Evolutionary conservation across 2,329 filamentous ascomycete species (phyloP).

Genomic region (Cladosporium sphaerospermum): DNA sequence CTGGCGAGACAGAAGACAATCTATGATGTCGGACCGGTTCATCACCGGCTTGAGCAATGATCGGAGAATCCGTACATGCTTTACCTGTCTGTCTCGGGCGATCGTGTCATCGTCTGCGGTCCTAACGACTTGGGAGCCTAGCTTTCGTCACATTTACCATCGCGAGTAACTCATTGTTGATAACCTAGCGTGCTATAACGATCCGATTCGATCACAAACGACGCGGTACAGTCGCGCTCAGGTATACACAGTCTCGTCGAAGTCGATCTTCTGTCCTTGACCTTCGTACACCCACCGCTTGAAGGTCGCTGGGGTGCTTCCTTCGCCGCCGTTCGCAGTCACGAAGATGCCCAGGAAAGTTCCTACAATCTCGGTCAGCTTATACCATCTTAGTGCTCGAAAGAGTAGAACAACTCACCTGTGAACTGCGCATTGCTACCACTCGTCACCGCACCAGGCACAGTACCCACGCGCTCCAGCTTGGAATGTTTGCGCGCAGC

Average conservation of each 20-base stretch:
- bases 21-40: no score
- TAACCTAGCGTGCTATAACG: no score
- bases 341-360: conserved; percentile 8
- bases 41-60: no score
- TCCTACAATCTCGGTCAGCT: not conserved
- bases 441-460: not conserved
- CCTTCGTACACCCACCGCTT: conserved; percentile 11
- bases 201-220: no score
- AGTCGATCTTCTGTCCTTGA: conserved; percentile 11
- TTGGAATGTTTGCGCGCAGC: not conserved
- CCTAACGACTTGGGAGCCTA: no score
- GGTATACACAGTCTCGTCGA: conserved; percentile 2
- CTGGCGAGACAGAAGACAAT: no score
- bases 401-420: not conserved
- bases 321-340: conserved; percentile 4
- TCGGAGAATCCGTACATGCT: no score
- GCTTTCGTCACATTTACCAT: no score
- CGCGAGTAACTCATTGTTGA: no score
- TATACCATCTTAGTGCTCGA: not conserved
- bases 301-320: conserved; percentile 4
- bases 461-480: conserved; percentile 1
- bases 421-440: conserved; percentile 10
- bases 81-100: no score
- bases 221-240: not conserved
- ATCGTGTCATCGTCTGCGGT: no score